Base-by-base conservation (phyloP, 768 basidiomycete genomes). In the Hypholoma fasciculare region DNA sequence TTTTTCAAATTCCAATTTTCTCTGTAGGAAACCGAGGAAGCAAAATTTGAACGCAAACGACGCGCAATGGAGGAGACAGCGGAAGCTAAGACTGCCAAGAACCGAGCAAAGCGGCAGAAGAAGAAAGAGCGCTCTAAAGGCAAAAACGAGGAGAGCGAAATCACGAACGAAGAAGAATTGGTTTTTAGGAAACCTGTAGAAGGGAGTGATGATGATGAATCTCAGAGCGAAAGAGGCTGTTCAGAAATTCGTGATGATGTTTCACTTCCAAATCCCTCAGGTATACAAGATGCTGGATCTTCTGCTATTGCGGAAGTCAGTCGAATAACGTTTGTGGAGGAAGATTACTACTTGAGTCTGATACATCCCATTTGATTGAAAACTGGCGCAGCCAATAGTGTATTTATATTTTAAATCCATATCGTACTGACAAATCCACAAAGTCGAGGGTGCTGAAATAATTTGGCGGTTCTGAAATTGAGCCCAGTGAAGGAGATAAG, bases 41-140 rank as follows among this genome's bases (percentile, higher is more conserved):
- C n/a, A n/a, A n/a, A n/a, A n/a, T n/a, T n/a, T n/a, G n/a, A n/a
- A n/a, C n/a, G n/a, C n/a, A n/a, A n/a, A n/a, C n/a, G n/a, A n/a
- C n/a, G n/a, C n/a, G n/a, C n/a, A n/a, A n/a, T n/a, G n/a, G n/a
- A n/a, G n/a, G n/a, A n/a, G n/a, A n/a, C n/a, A n/a, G n/a, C n/a
- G n/a, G n/a, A n/a, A n/a, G n/a, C n/a, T n/a, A n/a, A 95, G 77
- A 98, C 96, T 0, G 88, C 93, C 12, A 98, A 95, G 76, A 99
- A 99, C 71, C 83, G 97, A 17, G 91, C 92, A 14, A 98, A 92
- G 71, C 78, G 97, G 46, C 91, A 89, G 72, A 97, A 96, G 80
- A 93, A 94, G 79, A 98, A 96, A 71, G 89, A 83, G 61, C 76
- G 85, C 50, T 72, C 82, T 39, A 87, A 89, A 70, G 70, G 49